Base-by-base conservation (phyloP, 768 basidiomycete genomes). In the Fistulinella prunicolor region DNA sequence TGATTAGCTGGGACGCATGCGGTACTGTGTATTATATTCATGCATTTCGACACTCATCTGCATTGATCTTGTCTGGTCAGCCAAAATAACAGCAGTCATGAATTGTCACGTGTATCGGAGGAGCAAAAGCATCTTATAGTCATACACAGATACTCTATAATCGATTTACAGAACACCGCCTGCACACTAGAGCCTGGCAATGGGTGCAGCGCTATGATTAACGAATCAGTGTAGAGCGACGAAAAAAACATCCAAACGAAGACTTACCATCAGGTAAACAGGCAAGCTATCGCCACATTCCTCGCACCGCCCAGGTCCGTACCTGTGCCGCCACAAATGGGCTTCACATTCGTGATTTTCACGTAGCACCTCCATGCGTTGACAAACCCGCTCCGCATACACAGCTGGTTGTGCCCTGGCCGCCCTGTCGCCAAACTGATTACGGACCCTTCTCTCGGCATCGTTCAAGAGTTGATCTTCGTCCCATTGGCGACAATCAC, bases 401-500 rank as follows among this genome's bases (percentile, higher is more conserved):
- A 55, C 23, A 1, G 12, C 53, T 0, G 65, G 65, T n/a, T 34
- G 55, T 9, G 3, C 41, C 20, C 23, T 39, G 17, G 55, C 62
- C 3, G 14, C 52, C n/a, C 23, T 6, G 17, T 40, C 4, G 3
- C 60, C 57, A 30, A 64, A 64, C 29, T 66, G 41, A 17, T 64
- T 66, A 1, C 50, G 38, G 14, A 60, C 57, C 10, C 65, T 43
- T 39, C 62, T 52, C 10, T 59, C 49, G 0, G 65, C 63, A 22
- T 66, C 62, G 24, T 51, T 12, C 13, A 64, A 2, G 9, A 78
- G 62, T 6, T 69, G 63, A 0, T 54, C 42, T 48, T 86, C 85
- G 7, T 86, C 83, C 83, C 84, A 87, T 38, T 82, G 81, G 0
- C 69, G 68, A 50, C 86, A 88, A 0, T 2, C 5, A 47, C 86